Percentiles rank a stretch among this genome's conserved stretches.
Conservation (phyloP, 306 rosid species). For the Vachellia collinsii region DNA sequence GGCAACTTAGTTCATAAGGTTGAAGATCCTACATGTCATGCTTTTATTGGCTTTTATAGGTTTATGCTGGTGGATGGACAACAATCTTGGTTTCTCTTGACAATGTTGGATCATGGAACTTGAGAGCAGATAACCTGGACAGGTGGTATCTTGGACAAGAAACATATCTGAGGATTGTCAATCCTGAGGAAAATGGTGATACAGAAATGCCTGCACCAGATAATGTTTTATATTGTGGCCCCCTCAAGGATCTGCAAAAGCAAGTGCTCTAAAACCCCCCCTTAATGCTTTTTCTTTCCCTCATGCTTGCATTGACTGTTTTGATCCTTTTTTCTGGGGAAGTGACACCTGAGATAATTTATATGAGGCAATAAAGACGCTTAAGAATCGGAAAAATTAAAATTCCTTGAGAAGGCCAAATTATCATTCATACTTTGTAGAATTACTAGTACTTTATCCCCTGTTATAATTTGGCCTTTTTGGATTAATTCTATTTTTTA, state of each 20-base stretch:
- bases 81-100: constrained; percentile 75
- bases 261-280: constrained; percentile 27
- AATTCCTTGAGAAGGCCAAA: no score
- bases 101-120: constrained; percentile 80
- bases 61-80: constrained; percentile 86
- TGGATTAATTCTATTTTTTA: no score
- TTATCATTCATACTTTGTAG: no score
- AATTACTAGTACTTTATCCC: no score
- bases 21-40: neutral
- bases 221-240: constrained; percentile 80
- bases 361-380: no score
- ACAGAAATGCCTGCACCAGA: constrained; percentile 66
- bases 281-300: neutral
- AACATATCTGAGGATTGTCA: constrained; percentile 75
- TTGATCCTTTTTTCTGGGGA: neutral
- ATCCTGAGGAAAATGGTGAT: constrained; percentile 75
- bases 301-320: neutral
- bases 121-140: constrained; percentile 80
- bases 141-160: constrained; percentile 94
- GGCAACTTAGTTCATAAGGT: neutral
- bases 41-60: constrained; percentile 43
- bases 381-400: no score
- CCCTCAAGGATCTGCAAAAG: constrained; percentile 56
- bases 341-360: no score
- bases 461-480: no score